Evolutionary conservation across 148 eudicot genomes (phyloP), one percentile per base, ranked within the genome.

Genomic region (Diospyros kaki): DNA sequence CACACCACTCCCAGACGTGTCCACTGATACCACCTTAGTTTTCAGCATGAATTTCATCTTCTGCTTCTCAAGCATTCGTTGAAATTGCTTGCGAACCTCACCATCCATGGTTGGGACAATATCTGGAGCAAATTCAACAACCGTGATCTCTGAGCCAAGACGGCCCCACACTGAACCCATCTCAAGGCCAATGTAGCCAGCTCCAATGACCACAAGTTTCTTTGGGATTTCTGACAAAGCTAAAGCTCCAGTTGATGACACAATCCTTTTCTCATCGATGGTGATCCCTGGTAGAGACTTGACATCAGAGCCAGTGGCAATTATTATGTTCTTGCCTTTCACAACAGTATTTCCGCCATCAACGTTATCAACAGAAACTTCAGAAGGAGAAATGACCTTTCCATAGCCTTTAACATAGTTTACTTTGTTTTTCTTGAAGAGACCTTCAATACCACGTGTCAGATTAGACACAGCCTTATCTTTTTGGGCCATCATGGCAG

Each of bases 131-230:
- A 90, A 94, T 84, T 94, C 97, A 14, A 94, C 97, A 58, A 94
- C 97, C 5, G 89, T 94, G 46, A 94, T 93, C 83, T 90, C 91
- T 5, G 98, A 90, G 58, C 98, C 98, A 10, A 94, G 86, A 58
- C 98, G 95, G 6, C 96, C 92, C 98, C 98, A 94, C 28, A 94
- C 98, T 38, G 98, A 94, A 4, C 98, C 98, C 98, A 94, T 94
- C 83, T 94, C 98, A 44, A 94, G 95, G 64, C 98, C 97, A 50
- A 94, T 94, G 69, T 94, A 94, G 75, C 98, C 98, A 83, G 95
- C 98, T 70, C 98, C 98, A 64, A 94, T 89, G 64, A 94, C 98
- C 8, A 94, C 80, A 13, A 94, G 89, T 69, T 80, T 90, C 84
- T 94, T 92, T 40, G 98, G 98, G 54, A 94, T 77, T 80, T 94